Evolutionary conservation across 2,329 filamentous ascomycete genomes (phyloP), one percentile per base, ranked within the genome.

Genomic region (Magnaporthiopsis poae): DNA sequence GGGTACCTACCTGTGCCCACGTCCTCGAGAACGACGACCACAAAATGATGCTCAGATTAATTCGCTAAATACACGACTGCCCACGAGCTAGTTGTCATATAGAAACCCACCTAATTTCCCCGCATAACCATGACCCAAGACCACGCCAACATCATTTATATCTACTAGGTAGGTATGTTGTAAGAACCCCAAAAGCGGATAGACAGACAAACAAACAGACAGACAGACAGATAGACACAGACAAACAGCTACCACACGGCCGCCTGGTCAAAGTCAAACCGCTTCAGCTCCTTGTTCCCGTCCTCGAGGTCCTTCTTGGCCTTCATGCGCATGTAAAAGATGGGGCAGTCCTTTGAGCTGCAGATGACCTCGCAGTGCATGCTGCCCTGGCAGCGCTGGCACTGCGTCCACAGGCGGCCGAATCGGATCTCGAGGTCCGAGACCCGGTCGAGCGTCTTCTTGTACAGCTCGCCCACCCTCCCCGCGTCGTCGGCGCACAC

Each of bases 271-370:
- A 88, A 85, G 79, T 99, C 95, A 78, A 99, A 99, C 72, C 95
- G 83, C 71, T 85, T 85, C 73, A 99, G 78, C 77, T 99, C 95
- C 80, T 92, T 96, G 67, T 93, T 92, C 1, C 89, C 89, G 79
- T 99, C 95, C 77, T 98, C 94, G 59, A 98, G 88, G 76, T 99
- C 95, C 82, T 99, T 99, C 85, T 97, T 96, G 39, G 94, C 94
- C 84, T 99, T 99, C 95, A 99, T 99, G 5, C 95, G 88, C 95
- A 99, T 99, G 77, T 99, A 99, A 78, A 99, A 99, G 74, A 99
- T 99, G 0, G 95, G 95, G 75, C 95, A 99, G 80, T 99, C 95
- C 76, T 92, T 90, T 76, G 90, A 94, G 69, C 90, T 93, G 81
- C 95, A 99, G 72, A 99, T 98, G 66, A 99, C 96, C 77, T 99